A percentile compares a stretch with the other conserved stretches of the same genome.
These are phyloP conservation scores for Colletotrichum sp. DNA, from an alignment of 2,329 filamentous ascomycete species.

Conservation along the genomic window DNA sequence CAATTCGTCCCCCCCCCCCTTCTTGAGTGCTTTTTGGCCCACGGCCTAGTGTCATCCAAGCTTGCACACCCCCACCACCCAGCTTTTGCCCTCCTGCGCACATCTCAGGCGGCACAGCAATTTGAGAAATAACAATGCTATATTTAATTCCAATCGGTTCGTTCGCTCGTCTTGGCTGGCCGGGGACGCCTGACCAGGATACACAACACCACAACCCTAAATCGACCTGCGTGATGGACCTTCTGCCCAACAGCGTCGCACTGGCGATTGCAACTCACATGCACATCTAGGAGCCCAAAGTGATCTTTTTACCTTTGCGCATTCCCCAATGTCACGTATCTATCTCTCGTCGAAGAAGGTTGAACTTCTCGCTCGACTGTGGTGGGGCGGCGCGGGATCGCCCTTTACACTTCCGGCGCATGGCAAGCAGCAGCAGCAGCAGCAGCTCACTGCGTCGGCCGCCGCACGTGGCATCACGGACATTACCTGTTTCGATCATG, in stretches of 20 bases:
- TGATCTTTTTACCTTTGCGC: not conserved
- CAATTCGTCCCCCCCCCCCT: too few species aligned
- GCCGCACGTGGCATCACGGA: constrained; percentile 5
- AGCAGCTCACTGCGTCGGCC: not conserved
- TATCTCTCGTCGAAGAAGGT: not conserved
- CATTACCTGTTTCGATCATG: not conserved
- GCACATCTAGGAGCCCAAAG: not conserved
- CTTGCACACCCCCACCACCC: not conserved
- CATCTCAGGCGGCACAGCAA: not conserved
- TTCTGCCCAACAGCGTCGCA: not conserved
- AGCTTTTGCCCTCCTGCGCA: not conserved
- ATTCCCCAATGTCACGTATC: rapidly evolving
- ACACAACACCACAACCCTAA: not conserved
- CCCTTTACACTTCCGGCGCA: not conserved
- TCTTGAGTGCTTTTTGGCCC: too few species aligned
- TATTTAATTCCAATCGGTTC: not conserved
- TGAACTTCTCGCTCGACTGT: not conserved
- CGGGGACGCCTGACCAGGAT: not conserved
- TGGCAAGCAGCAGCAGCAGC: not conserved
- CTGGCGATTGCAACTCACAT: not conserved
- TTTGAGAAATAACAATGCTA: not conserved
- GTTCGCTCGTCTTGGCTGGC: not conserved
- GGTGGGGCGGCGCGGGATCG: not conserved
- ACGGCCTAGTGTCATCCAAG: not conserved
- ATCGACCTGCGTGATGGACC: not conserved